Evolutionary conservation across 2,329 filamentous ascomycete genomes (phyloP).

Genomic region (Beauveria rudraprayagi): DNA sequence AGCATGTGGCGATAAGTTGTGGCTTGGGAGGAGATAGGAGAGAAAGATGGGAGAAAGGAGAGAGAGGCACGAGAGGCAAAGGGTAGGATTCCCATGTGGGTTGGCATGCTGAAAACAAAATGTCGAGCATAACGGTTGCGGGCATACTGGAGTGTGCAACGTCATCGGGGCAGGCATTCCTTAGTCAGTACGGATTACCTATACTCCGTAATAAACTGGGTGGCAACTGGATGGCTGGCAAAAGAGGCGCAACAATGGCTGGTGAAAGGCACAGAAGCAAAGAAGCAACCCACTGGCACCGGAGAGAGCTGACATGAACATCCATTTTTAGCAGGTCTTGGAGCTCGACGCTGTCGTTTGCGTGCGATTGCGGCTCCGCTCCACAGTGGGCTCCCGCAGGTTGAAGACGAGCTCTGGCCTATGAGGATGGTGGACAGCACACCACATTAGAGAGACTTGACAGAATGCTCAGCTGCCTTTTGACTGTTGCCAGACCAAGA

Average conservation of each 20-base stretch:
- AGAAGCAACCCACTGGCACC: too few relatives aligned
- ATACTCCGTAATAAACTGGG: too few relatives aligned
- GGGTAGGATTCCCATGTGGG: background rate
- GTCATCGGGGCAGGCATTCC: background rate
- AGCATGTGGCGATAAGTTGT: background rate
- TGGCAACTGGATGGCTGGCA: too few relatives aligned
- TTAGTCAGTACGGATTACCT: too few relatives aligned
- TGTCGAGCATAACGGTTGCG: background rate
- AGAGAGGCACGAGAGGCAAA: background rate
- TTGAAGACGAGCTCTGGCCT: background rate
- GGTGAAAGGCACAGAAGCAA: too few relatives aligned
- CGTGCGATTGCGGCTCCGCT: constrained; percentile 7
- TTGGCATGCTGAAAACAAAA: background rate
- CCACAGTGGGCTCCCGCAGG: background rate
- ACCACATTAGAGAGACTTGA: background rate
- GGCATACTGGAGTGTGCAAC: background rate
- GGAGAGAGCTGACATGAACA: too few relatives aligned
- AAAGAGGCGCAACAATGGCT: too few relatives aligned
- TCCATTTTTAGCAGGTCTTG: too few relatives aligned
- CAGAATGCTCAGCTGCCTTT: background rate
- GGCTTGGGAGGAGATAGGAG: background rate
- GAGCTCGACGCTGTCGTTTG: background rate
- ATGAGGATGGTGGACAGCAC: background rate
- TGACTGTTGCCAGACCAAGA: too few relatives aligned
- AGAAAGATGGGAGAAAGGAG: background rate